These are phyloP conservation scores for Vicia villosa DNA, from an alignment of 306 rosid genomes.

Conservation along the genomic window DNA sequence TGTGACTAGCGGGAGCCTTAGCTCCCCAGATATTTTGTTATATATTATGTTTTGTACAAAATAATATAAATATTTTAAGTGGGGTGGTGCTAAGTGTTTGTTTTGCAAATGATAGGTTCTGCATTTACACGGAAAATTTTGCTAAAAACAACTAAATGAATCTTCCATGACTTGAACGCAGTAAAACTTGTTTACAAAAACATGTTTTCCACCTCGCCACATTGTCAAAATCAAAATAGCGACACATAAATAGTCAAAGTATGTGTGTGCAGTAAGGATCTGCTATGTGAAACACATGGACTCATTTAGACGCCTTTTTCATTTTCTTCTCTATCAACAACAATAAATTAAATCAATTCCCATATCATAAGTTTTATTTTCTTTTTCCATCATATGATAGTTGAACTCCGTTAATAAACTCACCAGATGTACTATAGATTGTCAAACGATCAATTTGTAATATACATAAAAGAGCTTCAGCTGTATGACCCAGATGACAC, in stretches of 20 bases:
- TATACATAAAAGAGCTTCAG: constrained; percentile 85
- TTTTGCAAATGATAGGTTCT: not conserved
- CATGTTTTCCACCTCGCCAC: not conserved
- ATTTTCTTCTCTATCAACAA: constrained; percentile 3
- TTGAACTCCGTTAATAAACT: constrained; percentile 36
- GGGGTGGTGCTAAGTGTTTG: not conserved
- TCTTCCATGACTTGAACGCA: not conserved
- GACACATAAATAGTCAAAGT: not conserved
- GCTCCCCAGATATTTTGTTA: not conserved
- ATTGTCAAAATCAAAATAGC: constrained; percentile 5
- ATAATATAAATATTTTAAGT: not conserved
- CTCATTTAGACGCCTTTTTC: constrained; percentile 3
- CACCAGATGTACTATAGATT: constrained; percentile 83
- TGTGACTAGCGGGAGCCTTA: not conserved
- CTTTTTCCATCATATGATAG: constrained; percentile 22
- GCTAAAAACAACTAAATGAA: not conserved
- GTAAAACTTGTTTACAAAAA: not conserved
- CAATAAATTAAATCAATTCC: constrained; percentile 20
- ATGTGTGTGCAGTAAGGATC: not conserved
- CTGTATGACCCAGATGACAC: constrained; percentile 74
- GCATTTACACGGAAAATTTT: not conserved
- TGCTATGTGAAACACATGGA: not conserved
- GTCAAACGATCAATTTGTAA: constrained; percentile 77
- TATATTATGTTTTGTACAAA: not conserved
- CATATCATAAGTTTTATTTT: constrained; percentile 12